Conservation (phyloP, 2,329 filamentous ascomycete species). For the Ophiostoma sp. region DNA sequence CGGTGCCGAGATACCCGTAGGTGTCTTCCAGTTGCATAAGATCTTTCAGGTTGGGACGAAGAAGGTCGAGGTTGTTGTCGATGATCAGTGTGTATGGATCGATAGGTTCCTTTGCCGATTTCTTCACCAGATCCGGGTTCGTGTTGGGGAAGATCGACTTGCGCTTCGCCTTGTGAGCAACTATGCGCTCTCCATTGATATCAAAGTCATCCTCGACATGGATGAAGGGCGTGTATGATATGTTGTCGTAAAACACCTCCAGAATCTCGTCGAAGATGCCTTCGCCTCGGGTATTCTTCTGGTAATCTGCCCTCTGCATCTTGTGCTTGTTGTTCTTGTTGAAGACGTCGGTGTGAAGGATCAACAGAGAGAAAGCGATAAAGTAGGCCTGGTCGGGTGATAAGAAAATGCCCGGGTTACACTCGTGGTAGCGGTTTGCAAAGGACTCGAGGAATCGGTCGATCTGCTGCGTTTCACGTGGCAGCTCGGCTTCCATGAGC, state of each 20-base stretch:
- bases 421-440: conserved; percentile 94
- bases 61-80: conserved; percentile 74
- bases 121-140: conserved; percentile 58
- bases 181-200: conserved; percentile 66
- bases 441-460: conserved; percentile 91
- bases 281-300: conserved; percentile 89
- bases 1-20: conserved; percentile 79
- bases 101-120: conserved; percentile 72
- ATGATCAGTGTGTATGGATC: conserved; percentile 94
- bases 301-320: conserved; percentile 93
- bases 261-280: conserved; percentile 90
- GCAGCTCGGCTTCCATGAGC: conserved; percentile 91
- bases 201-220: conserved; percentile 91
- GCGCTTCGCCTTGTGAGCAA: conserved; percentile 66
- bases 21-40: conserved; percentile 87
- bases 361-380: conserved; percentile 92
- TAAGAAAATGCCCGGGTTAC: conserved; percentile 92
- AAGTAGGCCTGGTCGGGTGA: conserved; percentile 95
- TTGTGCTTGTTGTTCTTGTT: conserved; percentile 99
- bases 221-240: conserved; percentile 96
- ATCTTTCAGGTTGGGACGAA: conserved; percentile 85
- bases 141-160: conserved; percentile 62
- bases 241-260: conserved; percentile 97
- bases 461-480: conserved; percentile 97
- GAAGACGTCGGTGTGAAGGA: conserved; percentile 97